Evolutionary conservation across 345 rosid species (phyloP).

Genomic region (Geranium rotundifolium): DNA sequence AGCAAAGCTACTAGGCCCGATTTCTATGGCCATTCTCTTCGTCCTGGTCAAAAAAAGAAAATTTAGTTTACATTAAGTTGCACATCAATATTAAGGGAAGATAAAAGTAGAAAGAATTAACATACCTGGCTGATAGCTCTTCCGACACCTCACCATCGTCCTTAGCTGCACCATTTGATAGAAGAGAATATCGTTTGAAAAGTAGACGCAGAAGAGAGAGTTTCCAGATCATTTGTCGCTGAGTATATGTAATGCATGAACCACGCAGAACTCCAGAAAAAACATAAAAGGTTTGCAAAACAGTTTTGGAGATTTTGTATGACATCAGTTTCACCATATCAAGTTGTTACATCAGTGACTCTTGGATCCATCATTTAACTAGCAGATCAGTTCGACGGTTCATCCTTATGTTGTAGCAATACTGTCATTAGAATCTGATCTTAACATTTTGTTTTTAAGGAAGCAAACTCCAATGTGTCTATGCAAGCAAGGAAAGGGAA

Average conservation of each 20-base stretch:
- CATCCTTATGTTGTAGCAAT: not conserved
- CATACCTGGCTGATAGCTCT: conserved; percentile 35
- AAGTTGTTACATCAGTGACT: not conserved
- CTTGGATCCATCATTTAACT: not conserved
- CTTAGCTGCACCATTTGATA: conserved; percentile 18
- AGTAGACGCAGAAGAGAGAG: not conserved
- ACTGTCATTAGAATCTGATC: not conserved
- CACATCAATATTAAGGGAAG: not conserved
- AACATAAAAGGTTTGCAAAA: not conserved
- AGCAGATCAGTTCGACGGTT: not conserved
- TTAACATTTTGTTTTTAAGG: not conserved
- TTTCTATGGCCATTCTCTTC: conserved; percentile 64
- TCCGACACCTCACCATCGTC: conserved; percentile 37
- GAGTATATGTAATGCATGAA: not conserved
- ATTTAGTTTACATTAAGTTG: not conserved
- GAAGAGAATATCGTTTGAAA: conserved; percentile 7
- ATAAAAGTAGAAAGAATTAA: not conserved
- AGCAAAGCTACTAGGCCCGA: conserved; percentile 66
- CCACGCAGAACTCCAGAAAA: not conserved
- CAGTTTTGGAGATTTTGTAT: not conserved
- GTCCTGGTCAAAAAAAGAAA: conserved; percentile 32
- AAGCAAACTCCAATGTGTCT: not conserved
- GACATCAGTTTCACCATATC: no score
- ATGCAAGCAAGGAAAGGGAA: not conserved
- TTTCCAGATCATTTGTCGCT: not conserved